These are phyloP conservation scores for Orbilia ellipsospora DNA, from an alignment of 2,329 filamentous ascomycete genomes.

Conservation along the genomic window DNA sequence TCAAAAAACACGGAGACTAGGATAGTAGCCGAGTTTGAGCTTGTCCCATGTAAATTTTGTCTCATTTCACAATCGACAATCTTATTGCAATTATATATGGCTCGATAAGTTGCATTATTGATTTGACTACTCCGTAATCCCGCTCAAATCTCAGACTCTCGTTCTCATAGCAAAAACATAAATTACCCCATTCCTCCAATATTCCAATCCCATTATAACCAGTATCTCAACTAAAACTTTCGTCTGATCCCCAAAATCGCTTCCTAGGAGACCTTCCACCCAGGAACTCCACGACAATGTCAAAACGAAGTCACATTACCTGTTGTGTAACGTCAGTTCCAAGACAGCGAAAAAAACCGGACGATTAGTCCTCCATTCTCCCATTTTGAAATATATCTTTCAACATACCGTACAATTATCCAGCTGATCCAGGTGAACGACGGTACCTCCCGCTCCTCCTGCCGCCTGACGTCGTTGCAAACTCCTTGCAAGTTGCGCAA, in stretches of 20 bases:
- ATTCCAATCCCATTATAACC: too few species aligned
- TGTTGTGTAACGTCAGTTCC: slow-evolving; percentile 52
- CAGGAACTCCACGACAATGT: slow-evolving; percentile 8
- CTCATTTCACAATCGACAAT: too few species aligned
- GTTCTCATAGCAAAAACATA: background rate
- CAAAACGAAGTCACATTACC: slow-evolving; percentile 49
- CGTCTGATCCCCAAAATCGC: slow-evolving; percentile 29
- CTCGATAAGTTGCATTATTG: too few species aligned
- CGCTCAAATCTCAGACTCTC: too few species aligned
- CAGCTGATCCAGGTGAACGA: slow-evolving; percentile 51
- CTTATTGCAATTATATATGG: too few species aligned
- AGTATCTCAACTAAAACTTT: background rate
- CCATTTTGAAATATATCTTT: slow-evolving; percentile 6
- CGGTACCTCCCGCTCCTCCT: slow-evolving; percentile 53
- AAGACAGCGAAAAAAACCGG: slow-evolving; percentile 26
- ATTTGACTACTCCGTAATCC: too few species aligned
- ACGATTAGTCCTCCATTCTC: slow-evolving; percentile 2
- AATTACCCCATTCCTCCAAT: background rate
- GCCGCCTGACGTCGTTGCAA: slow-evolving; percentile 62
- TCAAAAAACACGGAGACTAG: too few species aligned
- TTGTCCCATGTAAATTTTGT: too few species aligned
- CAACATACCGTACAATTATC: slow-evolving; percentile 55
- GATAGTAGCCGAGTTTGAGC: too few species aligned
- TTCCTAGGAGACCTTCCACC: background rate
- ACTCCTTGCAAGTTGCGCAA: slow-evolving; percentile 64